Base-by-base conservation (phyloP, 352 stramenopile species). In the Phytophthora uliginosa region DNA sequence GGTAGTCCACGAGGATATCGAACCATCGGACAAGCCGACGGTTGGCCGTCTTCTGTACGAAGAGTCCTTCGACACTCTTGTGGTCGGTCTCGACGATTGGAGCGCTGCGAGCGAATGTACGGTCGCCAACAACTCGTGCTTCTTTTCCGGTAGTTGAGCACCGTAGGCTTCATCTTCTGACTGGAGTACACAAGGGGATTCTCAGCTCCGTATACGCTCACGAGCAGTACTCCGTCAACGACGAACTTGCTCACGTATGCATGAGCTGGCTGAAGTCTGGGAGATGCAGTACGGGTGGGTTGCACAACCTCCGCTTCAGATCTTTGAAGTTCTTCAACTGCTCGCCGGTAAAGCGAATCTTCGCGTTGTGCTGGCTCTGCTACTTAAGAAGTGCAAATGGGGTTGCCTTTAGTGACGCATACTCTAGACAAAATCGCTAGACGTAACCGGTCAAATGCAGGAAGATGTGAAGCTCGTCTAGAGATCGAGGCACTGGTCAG, bases 191-290 rank as follows among this genome's bases (percentile, higher is more conserved):
- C 34, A 22, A 61, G 34, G 34, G 34, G 54, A 36, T 33, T 31
- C 33, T 60, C 54, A 17, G 50, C 33, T 24, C 34, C 55, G 10
- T 61, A 33, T n/a, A 61, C 55, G 0, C 50, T 9, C 2, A 24
- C 1, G 4, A 61, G 50, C 2, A 50, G 34, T 3, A 65, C 45
- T 36, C 42, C 59, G 17, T 18, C 45, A 22, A 65, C 24, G 13
- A 42, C 45, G 45, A 65, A 57, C 45, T 65, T 65, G 28, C 26
- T 65, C 1, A 42, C 42, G 17, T 55, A 48, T 56, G 45, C 59
- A 56, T 65, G 12, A 42, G 45, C 7, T 65, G 6, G 5, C 13
- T 50, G 45, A 65, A 65, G 45, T 50, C 45, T 6, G 28, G 45
- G 13, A 57, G 26, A 5, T 50, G 26, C 20, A 65, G 17, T 20